Evolutionary conservation across 1,284 basidiomycete genomes (phyloP).

Genomic region (Cutaneotrichosporon dermatis): DNA sequence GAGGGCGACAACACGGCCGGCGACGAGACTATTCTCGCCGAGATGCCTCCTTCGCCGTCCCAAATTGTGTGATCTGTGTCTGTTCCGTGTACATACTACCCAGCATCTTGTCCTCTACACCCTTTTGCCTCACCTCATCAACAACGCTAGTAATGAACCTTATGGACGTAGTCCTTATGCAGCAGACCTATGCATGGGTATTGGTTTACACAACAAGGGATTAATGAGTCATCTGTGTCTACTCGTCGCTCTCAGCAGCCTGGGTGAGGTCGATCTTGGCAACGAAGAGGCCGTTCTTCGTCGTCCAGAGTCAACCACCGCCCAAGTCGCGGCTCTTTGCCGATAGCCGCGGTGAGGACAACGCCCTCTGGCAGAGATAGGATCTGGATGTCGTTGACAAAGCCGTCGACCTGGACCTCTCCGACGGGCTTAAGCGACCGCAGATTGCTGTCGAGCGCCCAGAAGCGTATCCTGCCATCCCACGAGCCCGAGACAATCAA

Average conservation of each 20-base stretch:
- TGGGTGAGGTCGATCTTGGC: constrained; percentile 44
- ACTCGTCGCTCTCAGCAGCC: background rate
- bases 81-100: constrained; percentile 13
- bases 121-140: too few species aligned
- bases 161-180: background rate
- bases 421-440: constrained; percentile 62
- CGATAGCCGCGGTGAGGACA: constrained; percentile 71
- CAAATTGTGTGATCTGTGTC: background rate
- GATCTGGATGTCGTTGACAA: constrained; percentile 67
- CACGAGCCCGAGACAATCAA: constrained; percentile 90
- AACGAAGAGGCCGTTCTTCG: constrained; percentile 67
- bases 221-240: background rate
- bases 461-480: constrained; percentile 82
- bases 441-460: constrained; percentile 74
- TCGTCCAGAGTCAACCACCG: constrained; percentile 74
- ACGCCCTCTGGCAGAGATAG: constrained; percentile 46
- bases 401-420: constrained; percentile 64
- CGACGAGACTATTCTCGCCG: constrained; percentile 2
- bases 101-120: constrained; percentile 11
- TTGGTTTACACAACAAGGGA: background rate
- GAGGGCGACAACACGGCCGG: constrained; percentile 10
- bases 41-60: background rate
- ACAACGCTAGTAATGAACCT: constrained; percentile 1
- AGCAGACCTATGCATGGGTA: constrained; percentile 8
- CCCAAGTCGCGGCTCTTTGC: constrained; percentile 82